Conservation (phyloP, 2,329 filamentous ascomycete genomes). For the Pseudogymnoascus pannorum region DNA sequence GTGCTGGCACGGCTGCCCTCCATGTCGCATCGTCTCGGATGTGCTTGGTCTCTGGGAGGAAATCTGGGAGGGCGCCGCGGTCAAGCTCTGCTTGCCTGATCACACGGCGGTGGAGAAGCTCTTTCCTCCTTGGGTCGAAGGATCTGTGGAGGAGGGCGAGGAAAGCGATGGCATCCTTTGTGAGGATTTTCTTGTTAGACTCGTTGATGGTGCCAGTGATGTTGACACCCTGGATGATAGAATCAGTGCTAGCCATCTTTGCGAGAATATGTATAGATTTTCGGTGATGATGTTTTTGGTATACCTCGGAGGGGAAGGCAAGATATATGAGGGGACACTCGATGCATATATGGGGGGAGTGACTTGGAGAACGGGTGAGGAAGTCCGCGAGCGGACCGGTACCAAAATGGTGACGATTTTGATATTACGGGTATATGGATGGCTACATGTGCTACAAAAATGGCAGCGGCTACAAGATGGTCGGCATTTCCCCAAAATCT, state of each 20-base stretch:
- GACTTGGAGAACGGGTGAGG: slow-evolving; percentile 3
- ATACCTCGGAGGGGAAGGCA: slow-evolving; percentile 1
- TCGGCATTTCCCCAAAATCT: background rate
- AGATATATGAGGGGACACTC: slow-evolving; percentile 10
- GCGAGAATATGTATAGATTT: slow-evolving; percentile 5
- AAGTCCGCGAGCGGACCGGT: slow-evolving; percentile 8
- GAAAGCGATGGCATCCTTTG: slow-evolving; percentile 82
- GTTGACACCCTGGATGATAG: slow-evolving; percentile 79
- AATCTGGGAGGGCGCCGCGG: slow-evolving; percentile 80
- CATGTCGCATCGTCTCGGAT: slow-evolving; percentile 91
- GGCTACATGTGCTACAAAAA: background rate
- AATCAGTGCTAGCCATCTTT: slow-evolving; percentile 63
- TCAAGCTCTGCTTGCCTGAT: slow-evolving; percentile 89
- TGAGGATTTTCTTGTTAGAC: slow-evolving; percentile 82
- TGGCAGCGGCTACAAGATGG: background rate
- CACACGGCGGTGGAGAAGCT: slow-evolving; percentile 77
- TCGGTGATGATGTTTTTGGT: slow-evolving; percentile 1
- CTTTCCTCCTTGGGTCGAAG: slow-evolving; percentile 85
- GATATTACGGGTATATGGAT: background rate
- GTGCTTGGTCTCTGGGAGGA: slow-evolving; percentile 90
- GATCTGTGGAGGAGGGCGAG: slow-evolving; percentile 89
- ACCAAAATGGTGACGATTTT: slow-evolving; percentile 7
- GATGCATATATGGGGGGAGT: slow-evolving; percentile 9
- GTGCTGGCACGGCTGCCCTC: slow-evolving; percentile 86
- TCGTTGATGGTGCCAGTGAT: slow-evolving; percentile 75